Evolutionary conservation across 78 protist genomes (phyloP).

Genomic region (Isochrysis galbana): DNA sequence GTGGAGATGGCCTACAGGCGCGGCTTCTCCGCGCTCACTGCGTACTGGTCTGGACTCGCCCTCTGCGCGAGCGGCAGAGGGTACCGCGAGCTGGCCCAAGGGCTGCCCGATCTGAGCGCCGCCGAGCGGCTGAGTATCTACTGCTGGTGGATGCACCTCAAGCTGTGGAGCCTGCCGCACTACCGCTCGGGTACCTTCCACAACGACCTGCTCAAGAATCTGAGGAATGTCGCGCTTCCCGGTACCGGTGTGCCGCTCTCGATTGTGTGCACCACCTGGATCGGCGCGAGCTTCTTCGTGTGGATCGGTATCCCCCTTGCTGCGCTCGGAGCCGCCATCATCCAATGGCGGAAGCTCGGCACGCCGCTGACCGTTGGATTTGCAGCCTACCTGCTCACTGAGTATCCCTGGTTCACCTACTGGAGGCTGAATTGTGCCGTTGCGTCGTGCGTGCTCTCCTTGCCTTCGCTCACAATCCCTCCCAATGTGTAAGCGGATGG

Average conservation of each 20-base stretch:
- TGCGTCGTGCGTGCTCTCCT: too few relatives aligned
- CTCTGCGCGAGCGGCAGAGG: not conserved
- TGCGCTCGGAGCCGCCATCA: not conserved
- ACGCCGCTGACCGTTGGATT: not conserved
- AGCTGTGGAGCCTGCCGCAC: slow-evolving; percentile 16
- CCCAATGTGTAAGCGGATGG: too few relatives aligned
- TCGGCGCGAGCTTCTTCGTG: not conserved
- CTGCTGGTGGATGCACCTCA: not conserved
- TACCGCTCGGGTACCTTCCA: slow-evolving; percentile 23
- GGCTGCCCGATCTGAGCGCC: not conserved
- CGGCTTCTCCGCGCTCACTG: not conserved
- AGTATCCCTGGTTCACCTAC: not conserved
- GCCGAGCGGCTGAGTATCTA: not conserved
- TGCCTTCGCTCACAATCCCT: too few relatives aligned
- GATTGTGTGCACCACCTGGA: not conserved
- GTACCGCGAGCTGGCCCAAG: not conserved
- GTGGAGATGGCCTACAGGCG: too few relatives aligned
- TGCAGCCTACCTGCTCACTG: not conserved
- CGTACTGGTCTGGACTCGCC: not conserved
- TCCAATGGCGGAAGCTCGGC: not conserved
- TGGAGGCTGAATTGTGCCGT: slow-evolving; percentile 34
- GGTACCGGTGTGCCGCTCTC: slow-evolving; percentile 38
- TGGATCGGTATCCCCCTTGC: not conserved
- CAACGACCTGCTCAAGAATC: slow-evolving; percentile 24
- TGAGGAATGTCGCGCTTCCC: slow-evolving; percentile 36